These are phyloP conservation scores for Keithomyces neogunnii DNA, from an alignment of 2,329 filamentous ascomycete species.

Conservation along the genomic window DNA sequence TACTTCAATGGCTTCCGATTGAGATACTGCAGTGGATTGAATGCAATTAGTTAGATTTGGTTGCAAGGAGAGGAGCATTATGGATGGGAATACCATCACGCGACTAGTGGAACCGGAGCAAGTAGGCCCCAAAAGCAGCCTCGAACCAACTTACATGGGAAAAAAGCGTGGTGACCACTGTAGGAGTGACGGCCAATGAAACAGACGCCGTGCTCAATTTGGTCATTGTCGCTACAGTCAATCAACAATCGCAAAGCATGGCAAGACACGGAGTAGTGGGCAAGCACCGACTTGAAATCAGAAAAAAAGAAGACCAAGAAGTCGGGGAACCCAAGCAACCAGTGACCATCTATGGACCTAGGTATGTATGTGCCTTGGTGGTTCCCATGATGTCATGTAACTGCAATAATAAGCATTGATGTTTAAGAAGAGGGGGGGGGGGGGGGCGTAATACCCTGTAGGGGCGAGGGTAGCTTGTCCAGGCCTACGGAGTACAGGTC, in stretches of 20 bases:
- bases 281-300: background rate
- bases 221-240: conserved; percentile 29
- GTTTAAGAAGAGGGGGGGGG: too few species aligned
- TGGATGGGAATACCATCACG: background rate
- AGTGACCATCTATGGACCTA: too few species aligned
- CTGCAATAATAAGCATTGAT: too few species aligned
- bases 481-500: too few species aligned
- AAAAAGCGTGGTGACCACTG: conserved; percentile 77
- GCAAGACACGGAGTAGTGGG: background rate
- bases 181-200: conserved; percentile 76
- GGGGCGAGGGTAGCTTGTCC: too few species aligned
- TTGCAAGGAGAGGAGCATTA: background rate
- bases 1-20: conserved; percentile 66
- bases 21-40: conserved; percentile 54
- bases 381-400: conserved; percentile 1
- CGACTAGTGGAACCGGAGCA: background rate
- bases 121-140: background rate
- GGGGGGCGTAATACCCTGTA: too few species aligned
- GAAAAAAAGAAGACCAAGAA: background rate
- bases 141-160: conserved; percentile 59
- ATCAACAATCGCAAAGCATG: background rate
- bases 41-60: background rate
- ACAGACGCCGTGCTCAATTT: conserved; percentile 72
- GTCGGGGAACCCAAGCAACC: too few species aligned
- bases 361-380: background rate